phyloP scores from a whole-genome alignment of 768 basidiomycete genomes.

The Fibroporia radiculosa region DNA sequence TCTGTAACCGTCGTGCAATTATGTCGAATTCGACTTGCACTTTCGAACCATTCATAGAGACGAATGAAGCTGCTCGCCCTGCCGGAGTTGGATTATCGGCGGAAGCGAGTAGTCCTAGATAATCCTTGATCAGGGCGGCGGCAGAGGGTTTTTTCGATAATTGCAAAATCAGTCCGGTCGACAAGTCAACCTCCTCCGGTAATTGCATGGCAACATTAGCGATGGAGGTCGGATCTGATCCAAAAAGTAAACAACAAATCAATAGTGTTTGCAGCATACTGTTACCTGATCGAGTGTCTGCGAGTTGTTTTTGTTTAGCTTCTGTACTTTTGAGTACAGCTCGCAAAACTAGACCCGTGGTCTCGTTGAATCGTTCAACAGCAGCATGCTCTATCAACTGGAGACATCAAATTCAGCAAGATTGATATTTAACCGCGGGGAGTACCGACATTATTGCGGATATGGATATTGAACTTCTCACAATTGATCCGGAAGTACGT shows the following conservation, averaged over 20 bases:
- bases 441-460: conserved; percentile 70
- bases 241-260: neutral
- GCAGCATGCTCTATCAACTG: conserved; percentile 77
- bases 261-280: conserved; percentile 2
- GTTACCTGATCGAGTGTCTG: conserved; percentile 60
- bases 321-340: conserved; percentile 68
- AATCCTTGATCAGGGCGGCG: conserved; percentile 64
- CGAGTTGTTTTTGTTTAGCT: conserved; percentile 47
- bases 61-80: conserved; percentile 62
- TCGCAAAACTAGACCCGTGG: conserved; percentile 63
- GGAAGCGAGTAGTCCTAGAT: conserved; percentile 69
- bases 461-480: conserved; percentile 77
- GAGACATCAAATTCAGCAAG: neutral
- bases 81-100: conserved; percentile 77
- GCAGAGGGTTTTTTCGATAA: conserved; percentile 47
- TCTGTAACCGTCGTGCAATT: conserved; percentile 57
- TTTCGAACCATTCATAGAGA: conserved; percentile 63
- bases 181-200: conserved; percentile 52
- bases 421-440: too few species aligned
- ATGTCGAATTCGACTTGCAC: conserved; percentile 77
- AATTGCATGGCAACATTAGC: conserved; percentile 58
- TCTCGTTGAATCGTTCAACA: conserved; percentile 71
- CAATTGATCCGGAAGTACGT: conserved; percentile 85
- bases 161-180: conserved; percentile 51
- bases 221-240: conserved; percentile 56